Evolutionary conservation across 2,329 filamentous ascomycete species (phyloP).

Genomic region (Neonectria hederae): DNA sequence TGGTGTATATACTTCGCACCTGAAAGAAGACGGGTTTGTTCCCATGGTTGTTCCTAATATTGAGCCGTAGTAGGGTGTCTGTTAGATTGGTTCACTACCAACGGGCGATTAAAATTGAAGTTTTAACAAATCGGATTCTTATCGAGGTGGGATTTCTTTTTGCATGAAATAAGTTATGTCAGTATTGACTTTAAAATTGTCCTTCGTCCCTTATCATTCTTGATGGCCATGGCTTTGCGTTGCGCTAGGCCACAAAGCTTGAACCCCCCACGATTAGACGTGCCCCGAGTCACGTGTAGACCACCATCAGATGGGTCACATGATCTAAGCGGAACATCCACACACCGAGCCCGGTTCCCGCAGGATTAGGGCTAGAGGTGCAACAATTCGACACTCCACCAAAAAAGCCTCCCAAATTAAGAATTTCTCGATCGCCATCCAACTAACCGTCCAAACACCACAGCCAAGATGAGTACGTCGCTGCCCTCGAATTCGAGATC

Average conservation of each 20-base stretch:
- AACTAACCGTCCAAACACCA: conserved; percentile 53
- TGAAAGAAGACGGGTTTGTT: not conserved
- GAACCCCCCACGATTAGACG: conserved; percentile 6
- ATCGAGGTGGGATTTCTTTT: too few relatives aligned
- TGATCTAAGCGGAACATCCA: conserved; percentile 41
- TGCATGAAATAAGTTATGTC: too few relatives aligned
- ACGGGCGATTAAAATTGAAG: too few relatives aligned
- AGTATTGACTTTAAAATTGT: not conserved
- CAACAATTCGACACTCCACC: conserved; percentile 48
- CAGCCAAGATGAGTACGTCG: conserved; percentile 68
- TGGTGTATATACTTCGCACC: not conserved
- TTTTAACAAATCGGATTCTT: too few relatives aligned
- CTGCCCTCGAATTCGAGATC: conserved; percentile 31
- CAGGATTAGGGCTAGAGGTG: conserved; percentile 49
- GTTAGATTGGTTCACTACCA: too few relatives aligned
- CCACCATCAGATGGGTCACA: conserved; percentile 33
- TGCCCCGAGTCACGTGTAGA: conserved; percentile 39
- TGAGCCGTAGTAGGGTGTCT: too few relatives aligned
- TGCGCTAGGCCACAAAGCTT: not conserved
- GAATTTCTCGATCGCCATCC: conserved; percentile 50
- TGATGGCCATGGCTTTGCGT: not conserved
- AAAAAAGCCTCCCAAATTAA: conserved; percentile 49
- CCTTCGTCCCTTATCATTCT: not conserved
- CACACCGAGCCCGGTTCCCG: conserved; percentile 35
- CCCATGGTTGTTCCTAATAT: not conserved